Percentiles rank a stretch among this genome's conserved stretches.
Evolutionary conservation across 2,329 filamentous ascomycete genomes (phyloP).

Genomic region (Fusarium sp.): DNA sequence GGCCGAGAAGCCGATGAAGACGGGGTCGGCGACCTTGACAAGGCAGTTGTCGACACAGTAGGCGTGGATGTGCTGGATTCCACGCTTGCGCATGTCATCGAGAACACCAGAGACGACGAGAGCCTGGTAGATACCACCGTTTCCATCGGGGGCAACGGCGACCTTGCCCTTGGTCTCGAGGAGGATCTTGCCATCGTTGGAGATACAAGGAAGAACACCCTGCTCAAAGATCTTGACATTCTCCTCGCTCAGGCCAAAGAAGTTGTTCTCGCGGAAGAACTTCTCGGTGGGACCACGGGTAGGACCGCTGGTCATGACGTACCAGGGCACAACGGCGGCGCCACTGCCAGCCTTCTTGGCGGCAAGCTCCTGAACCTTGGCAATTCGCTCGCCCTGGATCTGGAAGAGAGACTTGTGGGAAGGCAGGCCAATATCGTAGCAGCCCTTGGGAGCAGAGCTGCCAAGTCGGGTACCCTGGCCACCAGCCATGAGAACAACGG

Average conservation of each 20-base stretch:
- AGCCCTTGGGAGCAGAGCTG: slow-evolving; percentile 96
- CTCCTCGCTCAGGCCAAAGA: slow-evolving; percentile 87
- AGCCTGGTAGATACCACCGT: slow-evolving; percentile 96
- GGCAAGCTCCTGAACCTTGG: slow-evolving; percentile 85
- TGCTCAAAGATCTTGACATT: slow-evolving; percentile 97
- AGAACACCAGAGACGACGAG: slow-evolving; percentile 84
- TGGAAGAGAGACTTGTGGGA: slow-evolving; percentile 97
- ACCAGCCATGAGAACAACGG: slow-evolving; percentile 95
- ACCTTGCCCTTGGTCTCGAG: slow-evolving; percentile 91
- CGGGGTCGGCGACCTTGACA: slow-evolving; percentile 97
- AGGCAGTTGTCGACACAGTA: slow-evolving; percentile 99
- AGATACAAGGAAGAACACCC: slow-evolving; percentile 95
- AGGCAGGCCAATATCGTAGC: slow-evolving; percentile 94
- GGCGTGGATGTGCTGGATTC: slow-evolving; percentile 93
- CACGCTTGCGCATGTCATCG: slow-evolving; percentile 87
- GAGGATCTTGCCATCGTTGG: slow-evolving; percentile 96
- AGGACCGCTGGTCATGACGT: slow-evolving; percentile 98
- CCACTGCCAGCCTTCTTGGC: slow-evolving; percentile 71
- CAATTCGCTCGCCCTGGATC: slow-evolving; percentile 95
- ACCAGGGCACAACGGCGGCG: slow-evolving; percentile 86
- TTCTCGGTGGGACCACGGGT: slow-evolving; percentile 91
- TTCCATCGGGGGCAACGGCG: slow-evolving; percentile 95
- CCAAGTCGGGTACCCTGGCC: slow-evolving; percentile 95
- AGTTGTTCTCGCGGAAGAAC: slow-evolving; percentile 90
- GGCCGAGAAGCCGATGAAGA: slow-evolving; percentile 94